Conservation (phyloP, 495 filamentous ascomycete species). For the Margaritispora aquatica region DNA sequence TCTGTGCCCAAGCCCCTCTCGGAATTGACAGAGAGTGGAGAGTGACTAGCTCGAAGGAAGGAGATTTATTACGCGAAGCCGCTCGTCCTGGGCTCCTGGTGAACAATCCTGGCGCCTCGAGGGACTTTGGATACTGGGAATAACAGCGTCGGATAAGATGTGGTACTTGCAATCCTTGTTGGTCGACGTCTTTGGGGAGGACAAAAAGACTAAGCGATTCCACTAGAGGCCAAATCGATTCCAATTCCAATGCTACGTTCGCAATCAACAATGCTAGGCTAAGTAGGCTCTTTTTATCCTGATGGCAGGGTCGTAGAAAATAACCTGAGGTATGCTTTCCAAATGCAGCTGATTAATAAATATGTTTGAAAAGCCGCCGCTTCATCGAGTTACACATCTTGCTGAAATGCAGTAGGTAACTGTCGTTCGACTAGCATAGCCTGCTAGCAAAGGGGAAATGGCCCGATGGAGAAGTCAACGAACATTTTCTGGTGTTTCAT, state of each 20-base stretch:
- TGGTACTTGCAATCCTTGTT: slow-evolving; percentile 24
- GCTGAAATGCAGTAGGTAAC: background rate
- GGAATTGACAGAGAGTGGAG: background rate
- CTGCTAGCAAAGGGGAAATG: background rate
- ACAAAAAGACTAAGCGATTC: slow-evolving; percentile 6
- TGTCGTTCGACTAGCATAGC: background rate
- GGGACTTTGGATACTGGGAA: slow-evolving; percentile 5
- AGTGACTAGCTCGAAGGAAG: background rate
- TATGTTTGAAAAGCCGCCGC: slow-evolving; percentile 12
- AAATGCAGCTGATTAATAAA: background rate
- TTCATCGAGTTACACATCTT: slow-evolving; percentile 8
- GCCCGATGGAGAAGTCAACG: slow-evolving; percentile 12
- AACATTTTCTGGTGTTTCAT: slow-evolving; percentile 11
- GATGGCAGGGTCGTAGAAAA: slow-evolving; percentile 23
- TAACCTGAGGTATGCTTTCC: too few species aligned
- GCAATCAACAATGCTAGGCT: slow-evolving; percentile 17
- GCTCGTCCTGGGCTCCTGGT: slow-evolving; percentile 8
- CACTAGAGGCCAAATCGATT: slow-evolving; percentile 15
- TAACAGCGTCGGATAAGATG: slow-evolving; percentile 16
- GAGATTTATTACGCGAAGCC: slow-evolving; percentile 15
- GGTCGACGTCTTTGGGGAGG: background rate
- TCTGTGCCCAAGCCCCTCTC: background rate
- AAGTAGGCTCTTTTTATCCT: slow-evolving; percentile 14
- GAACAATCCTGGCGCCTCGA: slow-evolving; percentile 3
- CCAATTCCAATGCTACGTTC: slow-evolving; percentile 16